Conservation (phyloP, 805 yeast genomes). For the Spathaspora arborariae region DNA sequence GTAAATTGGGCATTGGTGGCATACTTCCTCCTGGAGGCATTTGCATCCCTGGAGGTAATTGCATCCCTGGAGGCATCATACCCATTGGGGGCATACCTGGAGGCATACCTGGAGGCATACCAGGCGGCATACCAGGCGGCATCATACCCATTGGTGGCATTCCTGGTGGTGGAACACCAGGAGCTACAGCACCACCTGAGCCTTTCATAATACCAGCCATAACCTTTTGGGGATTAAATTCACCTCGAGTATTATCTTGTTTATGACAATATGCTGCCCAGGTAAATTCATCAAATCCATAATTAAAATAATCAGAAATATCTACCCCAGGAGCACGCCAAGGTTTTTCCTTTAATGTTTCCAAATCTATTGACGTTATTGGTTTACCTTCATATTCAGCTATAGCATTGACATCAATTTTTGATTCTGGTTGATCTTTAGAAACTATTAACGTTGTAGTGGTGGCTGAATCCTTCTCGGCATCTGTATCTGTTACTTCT, state of each 20-base stretch:
- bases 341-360: conserved; percentile 86
- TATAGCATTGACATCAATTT: conserved; percentile 65
- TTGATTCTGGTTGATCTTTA: conserved; percentile 35
- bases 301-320: conserved; percentile 89
- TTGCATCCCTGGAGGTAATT: conserved; percentile 19
- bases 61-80: conserved; percentile 14
- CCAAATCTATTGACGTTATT: conserved; percentile 74
- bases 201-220: conserved; percentile 54
- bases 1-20: conserved; percentile 25
- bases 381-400: conserved; percentile 80
- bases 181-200: conserved; percentile 17
- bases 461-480: conserved; percentile 16
- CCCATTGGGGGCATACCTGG: conserved; percentile 20
- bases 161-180: conserved; percentile 12
- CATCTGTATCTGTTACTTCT: conserved; percentile 13
- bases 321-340: conserved; percentile 99
- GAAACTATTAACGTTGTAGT: conserved; percentile 34
- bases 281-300: conserved; percentile 92
- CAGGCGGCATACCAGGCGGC: conserved; percentile 16
- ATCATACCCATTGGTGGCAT: conserved; percentile 15
- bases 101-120: conserved; percentile 15
- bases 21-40: conserved; percentile 10
- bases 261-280: conserved; percentile 92
- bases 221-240: conserved; percentile 77
- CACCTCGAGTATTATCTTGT: conserved; percentile 77